phyloP scores from a whole-genome alignment of 1,139 yeast genomes.

The Protomyces inouyei region DNA sequence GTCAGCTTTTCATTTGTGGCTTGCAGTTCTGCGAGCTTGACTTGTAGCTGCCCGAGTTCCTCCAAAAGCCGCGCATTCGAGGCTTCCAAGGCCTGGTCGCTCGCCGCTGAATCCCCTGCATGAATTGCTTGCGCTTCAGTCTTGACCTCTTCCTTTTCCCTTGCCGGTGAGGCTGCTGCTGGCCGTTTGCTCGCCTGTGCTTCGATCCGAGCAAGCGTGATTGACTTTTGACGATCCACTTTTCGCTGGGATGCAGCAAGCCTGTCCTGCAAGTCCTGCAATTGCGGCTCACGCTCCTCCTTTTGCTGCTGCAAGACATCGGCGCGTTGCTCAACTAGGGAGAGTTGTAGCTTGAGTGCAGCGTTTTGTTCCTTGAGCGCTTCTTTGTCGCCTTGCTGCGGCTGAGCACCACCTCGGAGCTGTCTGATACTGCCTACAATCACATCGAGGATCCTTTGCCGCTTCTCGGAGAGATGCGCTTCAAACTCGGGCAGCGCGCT shows the following conservation, averaged over 20 bases:
- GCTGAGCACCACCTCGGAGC: background rate
- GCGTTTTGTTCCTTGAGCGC: constrained; percentile 4
- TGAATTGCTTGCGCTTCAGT: background rate
- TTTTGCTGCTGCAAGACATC: constrained; percentile 21
- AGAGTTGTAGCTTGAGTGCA: background rate
- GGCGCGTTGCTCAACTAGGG: constrained; percentile 6
- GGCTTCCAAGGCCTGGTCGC: background rate
- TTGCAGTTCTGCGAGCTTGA: constrained; percentile 5
- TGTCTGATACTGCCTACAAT: background rate
- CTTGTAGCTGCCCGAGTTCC: constrained; percentile 10
- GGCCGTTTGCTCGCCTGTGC: constrained; percentile 5
- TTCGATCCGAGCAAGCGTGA: constrained; percentile 20
- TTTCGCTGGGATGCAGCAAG: constrained; percentile 26
- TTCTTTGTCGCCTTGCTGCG: background rate
- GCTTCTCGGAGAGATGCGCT: constrained; percentile 2
- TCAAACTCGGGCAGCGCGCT: constrained; percentile 9
- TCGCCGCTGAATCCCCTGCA: background rate
- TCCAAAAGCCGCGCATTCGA: background rate
- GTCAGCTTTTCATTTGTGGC: background rate
- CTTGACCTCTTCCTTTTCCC: background rate
- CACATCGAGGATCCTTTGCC: constrained; percentile 1
- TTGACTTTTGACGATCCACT: constrained; percentile 26
- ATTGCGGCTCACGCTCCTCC: constrained; percentile 24
- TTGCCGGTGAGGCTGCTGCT: background rate
- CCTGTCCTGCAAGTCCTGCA: constrained; percentile 28